Evolutionary conservation across 2,329 filamentous ascomycete species (phyloP).

Genomic region (Colletotrichum destructivum): DNA sequence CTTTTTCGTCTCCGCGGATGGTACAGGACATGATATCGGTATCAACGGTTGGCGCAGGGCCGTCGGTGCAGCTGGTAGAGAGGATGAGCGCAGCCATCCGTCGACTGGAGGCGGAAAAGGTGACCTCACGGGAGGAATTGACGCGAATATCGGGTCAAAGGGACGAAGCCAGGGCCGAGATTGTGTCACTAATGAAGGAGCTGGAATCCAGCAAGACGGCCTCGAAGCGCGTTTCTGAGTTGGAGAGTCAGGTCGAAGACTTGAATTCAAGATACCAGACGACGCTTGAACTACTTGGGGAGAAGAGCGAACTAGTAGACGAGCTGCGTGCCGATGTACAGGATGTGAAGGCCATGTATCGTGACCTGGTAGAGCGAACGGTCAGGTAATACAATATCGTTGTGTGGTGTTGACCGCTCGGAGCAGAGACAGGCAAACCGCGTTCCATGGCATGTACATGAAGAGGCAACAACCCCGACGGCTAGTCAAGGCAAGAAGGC

Average conservation of each 20-base stretch:
- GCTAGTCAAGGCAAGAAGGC: not conserved
- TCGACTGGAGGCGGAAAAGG: constrained; percentile 91
- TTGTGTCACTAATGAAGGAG: constrained; percentile 92
- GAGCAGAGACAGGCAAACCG: not conserved
- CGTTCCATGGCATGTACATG: not conserved
- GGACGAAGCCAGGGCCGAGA: constrained; percentile 91
- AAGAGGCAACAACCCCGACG: not conserved
- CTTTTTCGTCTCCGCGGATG: constrained; percentile 74
- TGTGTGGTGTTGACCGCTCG: not conserved
- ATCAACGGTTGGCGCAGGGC: constrained; percentile 90
- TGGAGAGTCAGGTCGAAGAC: constrained; percentile 78
- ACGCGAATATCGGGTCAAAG: constrained; percentile 84
- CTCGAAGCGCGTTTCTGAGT: constrained; percentile 70
- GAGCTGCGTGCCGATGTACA: constrained; percentile 90
- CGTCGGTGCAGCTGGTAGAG: constrained; percentile 95
- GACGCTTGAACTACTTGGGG: constrained; percentile 92
- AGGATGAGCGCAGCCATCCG: constrained; percentile 95
- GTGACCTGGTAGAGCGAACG: constrained; percentile 89
- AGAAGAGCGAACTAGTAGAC: constrained; percentile 96
- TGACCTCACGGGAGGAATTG: constrained; percentile 89
- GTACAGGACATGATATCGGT: constrained; percentile 90
- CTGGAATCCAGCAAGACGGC: constrained; percentile 78
- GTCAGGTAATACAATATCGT: constrained; percentile 67
- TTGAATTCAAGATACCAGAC: constrained; percentile 88
- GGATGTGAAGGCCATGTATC: constrained; percentile 97